A percentile compares a stretch with the other conserved stretches of the same genome.
phyloP scores from a whole-genome alignment of 306 rosid species.

The Carpinus viminea region DNA sequence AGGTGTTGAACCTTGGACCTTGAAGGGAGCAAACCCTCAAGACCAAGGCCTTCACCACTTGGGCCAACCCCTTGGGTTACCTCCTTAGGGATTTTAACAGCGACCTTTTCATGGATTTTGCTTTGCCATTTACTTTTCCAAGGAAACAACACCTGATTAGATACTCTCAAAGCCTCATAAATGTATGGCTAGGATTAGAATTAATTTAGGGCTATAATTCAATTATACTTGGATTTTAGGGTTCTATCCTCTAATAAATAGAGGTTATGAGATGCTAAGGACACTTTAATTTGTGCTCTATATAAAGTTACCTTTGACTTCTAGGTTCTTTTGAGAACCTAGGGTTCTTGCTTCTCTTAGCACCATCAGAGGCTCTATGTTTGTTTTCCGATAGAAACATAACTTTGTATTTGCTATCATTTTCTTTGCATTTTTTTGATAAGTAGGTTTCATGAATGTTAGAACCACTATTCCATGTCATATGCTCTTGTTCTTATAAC shows the following conservation, averaged over 20 bases:
- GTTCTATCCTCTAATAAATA: neutral
- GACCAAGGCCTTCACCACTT: too few relatives aligned
- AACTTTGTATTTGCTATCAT: neutral
- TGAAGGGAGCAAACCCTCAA: too few relatives aligned
- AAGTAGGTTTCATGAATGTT: neutral
- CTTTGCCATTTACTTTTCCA: neutral
- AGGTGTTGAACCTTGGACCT: too few relatives aligned
- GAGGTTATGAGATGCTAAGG: neutral
- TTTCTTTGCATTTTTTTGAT: neutral
- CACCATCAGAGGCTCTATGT: neutral
- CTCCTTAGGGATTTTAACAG: too few relatives aligned
- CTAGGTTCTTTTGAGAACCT: neutral
- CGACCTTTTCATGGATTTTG: too few relatives aligned
- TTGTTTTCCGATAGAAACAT: neutral
- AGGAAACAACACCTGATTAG: neutral
- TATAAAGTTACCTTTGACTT: neutral
- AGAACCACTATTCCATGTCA: neutral
- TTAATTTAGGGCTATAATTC: neutral
- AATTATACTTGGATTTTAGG: neutral
- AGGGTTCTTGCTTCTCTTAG: neutral
- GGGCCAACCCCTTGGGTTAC: too few relatives aligned
- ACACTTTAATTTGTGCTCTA: neutral
- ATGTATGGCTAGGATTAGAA: neutral
- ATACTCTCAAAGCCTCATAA: neutral
- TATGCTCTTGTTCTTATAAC: neutral